Evolutionary conservation across 164 flowering plant genomes (phyloP).

Genomic region (Euptelea pleiosperma): DNA sequence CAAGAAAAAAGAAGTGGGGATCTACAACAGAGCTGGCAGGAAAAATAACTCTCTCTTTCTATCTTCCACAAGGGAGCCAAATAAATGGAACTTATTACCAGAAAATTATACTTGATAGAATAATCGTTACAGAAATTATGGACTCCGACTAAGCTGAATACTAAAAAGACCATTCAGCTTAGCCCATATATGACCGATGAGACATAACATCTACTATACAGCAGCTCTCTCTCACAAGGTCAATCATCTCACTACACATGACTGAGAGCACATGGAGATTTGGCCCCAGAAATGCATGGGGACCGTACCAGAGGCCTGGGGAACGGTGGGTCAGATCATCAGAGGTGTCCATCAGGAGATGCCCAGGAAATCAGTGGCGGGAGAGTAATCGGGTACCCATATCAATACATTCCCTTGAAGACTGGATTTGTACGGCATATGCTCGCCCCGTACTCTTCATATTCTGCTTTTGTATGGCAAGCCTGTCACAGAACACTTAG

Average conservation of each 20-base stretch:
- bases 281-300: neutral
- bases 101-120: neutral
- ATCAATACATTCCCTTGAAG: constrained; percentile 88
- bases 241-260: too few species aligned
- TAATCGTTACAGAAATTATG: neutral
- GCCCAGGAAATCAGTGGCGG: constrained; percentile 5
- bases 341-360: neutral
- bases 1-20: too few species aligned
- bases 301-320: constrained; percentile 5
- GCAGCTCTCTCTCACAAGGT: too few species aligned
- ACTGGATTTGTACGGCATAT: constrained; percentile 96
- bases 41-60: too few species aligned
- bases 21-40: too few species aligned
- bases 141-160: constrained; percentile 28
- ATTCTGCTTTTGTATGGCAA: constrained; percentile 97
- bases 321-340: neutral
- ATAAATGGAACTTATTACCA: neutral
- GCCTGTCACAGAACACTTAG: constrained; percentile 48
- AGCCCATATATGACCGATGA: constrained; percentile 6
- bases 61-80: too few species aligned
- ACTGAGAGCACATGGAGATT: constrained; percentile 4
- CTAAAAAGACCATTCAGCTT: constrained; percentile 30
- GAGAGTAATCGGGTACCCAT: constrained; percentile 12
- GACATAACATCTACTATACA: constrained; percentile 29
- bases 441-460: constrained; percentile 97